Conservation (phyloP, 176 grass and related monocot genomes). For the Oryza longistaminata region DNA sequence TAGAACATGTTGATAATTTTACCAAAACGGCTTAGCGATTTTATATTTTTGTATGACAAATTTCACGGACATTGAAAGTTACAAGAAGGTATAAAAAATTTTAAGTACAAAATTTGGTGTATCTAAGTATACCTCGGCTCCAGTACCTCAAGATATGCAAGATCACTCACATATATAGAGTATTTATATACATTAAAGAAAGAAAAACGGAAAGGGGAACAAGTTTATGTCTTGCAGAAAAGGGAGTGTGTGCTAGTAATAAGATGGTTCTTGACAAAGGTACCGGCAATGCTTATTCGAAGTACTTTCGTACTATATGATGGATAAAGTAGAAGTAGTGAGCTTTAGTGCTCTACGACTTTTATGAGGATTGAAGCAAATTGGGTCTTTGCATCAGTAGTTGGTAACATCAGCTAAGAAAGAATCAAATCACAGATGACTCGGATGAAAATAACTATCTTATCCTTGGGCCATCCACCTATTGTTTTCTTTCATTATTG, state of each 20-base stretch:
- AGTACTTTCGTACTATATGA: background rate
- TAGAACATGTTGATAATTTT: background rate
- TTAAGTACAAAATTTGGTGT: no score
- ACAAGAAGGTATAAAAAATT: no score
- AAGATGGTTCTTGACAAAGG: background rate
- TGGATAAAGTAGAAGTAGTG: background rate
- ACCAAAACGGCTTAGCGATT: background rate
- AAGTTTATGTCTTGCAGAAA: background rate
- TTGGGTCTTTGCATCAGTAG: conserved; percentile 2
- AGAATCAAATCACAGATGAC: conserved; percentile 37
- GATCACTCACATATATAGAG: background rate
- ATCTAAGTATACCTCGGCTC: no score
- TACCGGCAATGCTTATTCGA: background rate
- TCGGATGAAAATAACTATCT: conserved; percentile 34
- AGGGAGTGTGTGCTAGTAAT: background rate
- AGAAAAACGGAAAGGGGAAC: background rate
- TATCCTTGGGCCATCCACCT: conserved; percentile 31
- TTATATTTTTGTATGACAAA: background rate
- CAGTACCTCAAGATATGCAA: no score
- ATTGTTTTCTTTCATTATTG: conserved; percentile 7
- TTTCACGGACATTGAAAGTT: no score
- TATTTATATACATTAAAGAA: background rate
- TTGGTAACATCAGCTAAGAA: conserved; percentile 31
- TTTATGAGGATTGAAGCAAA: conserved; percentile 24
- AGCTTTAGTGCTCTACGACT: conserved; percentile 14